Percentiles rank a stretch among this genome's conserved stretches.
Evolutionary conservation across 768 basidiomycete genomes (phyloP).

Genomic region (Leccinum sublutescens): DNA sequence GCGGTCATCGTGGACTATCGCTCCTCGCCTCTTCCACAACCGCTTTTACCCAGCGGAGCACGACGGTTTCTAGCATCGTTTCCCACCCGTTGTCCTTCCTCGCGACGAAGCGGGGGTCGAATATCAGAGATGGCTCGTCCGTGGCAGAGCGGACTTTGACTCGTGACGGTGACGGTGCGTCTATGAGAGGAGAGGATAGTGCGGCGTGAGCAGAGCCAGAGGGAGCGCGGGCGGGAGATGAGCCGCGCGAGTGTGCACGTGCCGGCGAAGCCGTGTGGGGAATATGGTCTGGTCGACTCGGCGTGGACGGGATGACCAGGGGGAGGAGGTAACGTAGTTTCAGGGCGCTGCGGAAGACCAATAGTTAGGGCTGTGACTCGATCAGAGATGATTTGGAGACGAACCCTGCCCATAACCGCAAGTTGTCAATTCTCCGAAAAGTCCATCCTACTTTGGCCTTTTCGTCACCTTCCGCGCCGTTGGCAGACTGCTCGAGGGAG

Average conservation of each 20-base stretch:
- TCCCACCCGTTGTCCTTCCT: conserved; percentile 79
- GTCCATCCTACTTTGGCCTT: conserved; percentile 68
- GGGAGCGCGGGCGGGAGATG: conserved; percentile 25
- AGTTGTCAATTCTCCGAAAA: conserved; percentile 82
- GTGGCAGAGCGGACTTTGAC: conserved; percentile 38
- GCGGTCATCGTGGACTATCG: conserved; percentile 27
- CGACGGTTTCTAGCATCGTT: conserved; percentile 63
- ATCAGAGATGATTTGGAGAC: conserved; percentile 26
- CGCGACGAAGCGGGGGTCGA: conserved; percentile 75
- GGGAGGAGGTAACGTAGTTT: conserved; percentile 80
- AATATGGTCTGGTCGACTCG: conserved; percentile 28
- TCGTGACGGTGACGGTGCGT: conserved; percentile 30
- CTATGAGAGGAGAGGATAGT: background rate
- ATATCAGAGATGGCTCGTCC: conserved; percentile 51
- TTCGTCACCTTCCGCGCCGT: conserved; percentile 37
- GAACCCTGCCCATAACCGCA: conserved; percentile 82
- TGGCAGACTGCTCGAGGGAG: conserved; percentile 54
- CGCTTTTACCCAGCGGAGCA: conserved; percentile 65
- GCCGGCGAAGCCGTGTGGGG: conserved; percentile 25
- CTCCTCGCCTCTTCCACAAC: conserved; percentile 66
- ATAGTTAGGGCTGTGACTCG: background rate
- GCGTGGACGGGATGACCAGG: conserved; percentile 52
- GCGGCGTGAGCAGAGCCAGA: conserved; percentile 12
- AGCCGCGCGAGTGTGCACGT: conserved; percentile 15
- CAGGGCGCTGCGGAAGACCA: conserved; percentile 53